Conservation (phyloP, 768 basidiomycete genomes). For the Hirschioporus abietinus region DNA sequence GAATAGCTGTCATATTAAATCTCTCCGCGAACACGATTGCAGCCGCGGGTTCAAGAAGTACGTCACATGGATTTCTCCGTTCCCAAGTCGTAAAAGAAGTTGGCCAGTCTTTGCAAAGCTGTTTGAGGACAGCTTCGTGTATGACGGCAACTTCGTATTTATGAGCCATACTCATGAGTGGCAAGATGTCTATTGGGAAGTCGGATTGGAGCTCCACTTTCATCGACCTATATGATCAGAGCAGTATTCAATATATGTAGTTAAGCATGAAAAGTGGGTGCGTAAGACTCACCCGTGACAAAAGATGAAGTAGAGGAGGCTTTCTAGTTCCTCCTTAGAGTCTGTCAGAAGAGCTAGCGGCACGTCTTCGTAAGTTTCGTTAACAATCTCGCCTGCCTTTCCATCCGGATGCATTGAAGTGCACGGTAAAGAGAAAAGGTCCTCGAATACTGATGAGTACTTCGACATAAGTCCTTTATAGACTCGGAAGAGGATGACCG, state of each 20-base stretch:
- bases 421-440: not conserved
- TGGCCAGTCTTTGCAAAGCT: not conserved
- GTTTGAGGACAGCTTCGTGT: not conserved
- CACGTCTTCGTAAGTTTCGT: not conserved
- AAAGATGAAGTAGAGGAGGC: not conserved
- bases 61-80: not conserved
- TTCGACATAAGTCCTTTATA: not conserved
- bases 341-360: not conserved
- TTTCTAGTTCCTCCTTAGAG: not conserved
- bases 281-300: not conserved
- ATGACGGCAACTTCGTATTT: not conserved
- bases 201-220: not conserved
- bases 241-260: not conserved
- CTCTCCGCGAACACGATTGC: not conserved
- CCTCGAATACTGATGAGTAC: not conserved
- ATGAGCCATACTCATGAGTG: not conserved
- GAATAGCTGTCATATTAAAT: not conserved
- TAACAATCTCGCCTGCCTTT: not conserved
- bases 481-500: not conserved
- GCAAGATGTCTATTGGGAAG: not conserved
- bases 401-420: not conserved
- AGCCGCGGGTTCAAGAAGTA: not conserved
- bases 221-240: not conserved
- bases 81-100: not conserved
- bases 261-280: not conserved